Evolutionary conservation across 352 stramenopile genomes (phyloP), one percentile per base, ranked within the genome.

Genomic region (Phytophthora pistaciae): DNA sequence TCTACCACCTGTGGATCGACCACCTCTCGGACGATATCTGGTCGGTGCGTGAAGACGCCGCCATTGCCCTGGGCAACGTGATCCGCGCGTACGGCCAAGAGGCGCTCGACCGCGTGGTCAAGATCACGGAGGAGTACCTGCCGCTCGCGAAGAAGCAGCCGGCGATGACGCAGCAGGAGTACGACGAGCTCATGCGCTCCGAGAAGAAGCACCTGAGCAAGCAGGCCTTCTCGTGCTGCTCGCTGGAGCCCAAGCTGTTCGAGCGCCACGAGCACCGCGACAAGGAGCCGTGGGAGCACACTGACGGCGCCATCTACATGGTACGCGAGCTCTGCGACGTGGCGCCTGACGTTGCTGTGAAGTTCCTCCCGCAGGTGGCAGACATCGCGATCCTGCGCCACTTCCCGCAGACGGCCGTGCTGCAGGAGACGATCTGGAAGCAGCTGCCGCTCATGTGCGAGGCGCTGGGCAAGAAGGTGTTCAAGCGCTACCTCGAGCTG

Each of bases 1-100:
- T 99, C 1, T 93, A 91, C 59, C 80, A 85, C 31, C 63, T 92
- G 62, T 99, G 96, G 96, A 96, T 97, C 38, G 93, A 98, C 57
- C 96, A 99, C 73, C 77, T 99, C 49, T 98, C 96, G 46, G 97
- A 99, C 75, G 91, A 98, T 59, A 98, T 99, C 72, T 99, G 96
- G 96, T 98, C 92, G n/a, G 93, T 99, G 27, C 93, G 97, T 42
- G 96, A 99, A 77, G 95, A 99, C 77, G 96, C 96, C 0, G 96
- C 96, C 13, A 95, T 98, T 18, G 96, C 97, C 18, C 80, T 99
- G 29, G 96, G 95, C 14, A 95, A 98, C 74, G 93, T 92, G 11
- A 92, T 98, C n/a, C 87, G 87, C 36, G 96, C 96, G 1, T 99
- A 99, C 72, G 92, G 83, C 44, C 75, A 85, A 77, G 68, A 94